These are phyloP conservation scores for Yamadazyma triangularis DNA, from an alignment of 1,139 yeast species.

Conservation along the genomic window DNA sequence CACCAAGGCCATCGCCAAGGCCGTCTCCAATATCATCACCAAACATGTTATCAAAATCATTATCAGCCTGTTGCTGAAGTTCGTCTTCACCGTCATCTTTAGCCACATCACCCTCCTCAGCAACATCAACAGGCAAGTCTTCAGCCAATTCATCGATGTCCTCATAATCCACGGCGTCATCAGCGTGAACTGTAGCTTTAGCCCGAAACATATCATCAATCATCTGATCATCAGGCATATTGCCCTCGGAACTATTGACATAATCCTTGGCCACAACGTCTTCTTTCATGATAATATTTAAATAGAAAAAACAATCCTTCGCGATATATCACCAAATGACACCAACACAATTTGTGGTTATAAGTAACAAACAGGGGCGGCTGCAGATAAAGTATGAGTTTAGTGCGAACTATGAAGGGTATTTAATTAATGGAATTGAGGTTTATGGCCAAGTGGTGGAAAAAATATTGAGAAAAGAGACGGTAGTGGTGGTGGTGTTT, in stretches of 20 bases:
- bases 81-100: constrained; percentile 25
- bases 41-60: constrained; percentile 48
- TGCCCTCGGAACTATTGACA: constrained; percentile 11
- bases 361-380: too few species aligned
- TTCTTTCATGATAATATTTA: too few species aligned
- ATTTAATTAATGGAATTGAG: background rate
- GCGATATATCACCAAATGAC: too few species aligned
- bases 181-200: constrained; percentile 62
- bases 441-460: background rate
- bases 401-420: too few species aligned
- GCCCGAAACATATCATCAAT: constrained; percentile 39
- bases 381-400: too few species aligned
- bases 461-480: background rate
- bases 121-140: too few species aligned
- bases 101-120: background rate
- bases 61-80: constrained; percentile 34
- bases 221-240: constrained; percentile 29
- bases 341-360: too few species aligned
- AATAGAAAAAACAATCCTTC: too few species aligned
- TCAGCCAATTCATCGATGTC: constrained; percentile 94
- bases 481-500: background rate
- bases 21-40: constrained; percentile 27
- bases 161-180: constrained; percentile 92
- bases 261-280: constrained; percentile 1
- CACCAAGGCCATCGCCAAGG: too few species aligned